Conservation (phyloP, 1,139 yeast genomes). For the Zygosaccharomyces sapae region DNA sequence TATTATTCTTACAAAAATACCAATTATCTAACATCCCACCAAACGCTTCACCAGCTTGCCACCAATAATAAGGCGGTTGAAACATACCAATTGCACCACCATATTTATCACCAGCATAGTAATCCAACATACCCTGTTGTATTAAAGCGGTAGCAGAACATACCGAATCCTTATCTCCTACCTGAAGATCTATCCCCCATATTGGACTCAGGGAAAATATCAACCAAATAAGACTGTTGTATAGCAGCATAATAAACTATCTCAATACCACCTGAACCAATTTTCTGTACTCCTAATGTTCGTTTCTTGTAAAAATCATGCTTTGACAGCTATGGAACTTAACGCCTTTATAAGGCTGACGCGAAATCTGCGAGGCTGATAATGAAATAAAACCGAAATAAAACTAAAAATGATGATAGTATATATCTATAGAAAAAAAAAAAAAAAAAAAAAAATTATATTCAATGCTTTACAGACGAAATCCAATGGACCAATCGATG, state of each 20-base stretch:
- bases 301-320: not conserved
- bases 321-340: not conserved
- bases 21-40: conserved; percentile 57
- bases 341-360: conserved; percentile 2
- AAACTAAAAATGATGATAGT: not conserved
- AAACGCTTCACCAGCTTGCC: conserved; percentile 69
- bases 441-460: not conserved
- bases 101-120: conserved; percentile 48
- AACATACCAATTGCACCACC: conserved; percentile 64
- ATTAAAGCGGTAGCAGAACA: conserved; percentile 51
- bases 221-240: conserved; percentile 2
- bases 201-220: conserved; percentile 6
- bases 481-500: not conserved
- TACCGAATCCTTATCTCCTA: conserved; percentile 37
- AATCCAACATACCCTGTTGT: conserved; percentile 52
- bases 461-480: not conserved
- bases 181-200: conserved; percentile 32
- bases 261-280: not conserved
- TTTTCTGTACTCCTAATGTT: not conserved
- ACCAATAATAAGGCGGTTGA: conserved; percentile 60
- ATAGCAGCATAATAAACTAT: not conserved
- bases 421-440: not conserved
- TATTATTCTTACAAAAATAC: conserved; percentile 46
- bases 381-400: not conserved
- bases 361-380: conserved; percentile 7